A percentile compares a stretch with the other conserved stretches of the same genome.
Evolutionary conservation across 1,284 basidiomycete genomes (phyloP).

Genomic region (Thecaphora thlaspeos): DNA sequence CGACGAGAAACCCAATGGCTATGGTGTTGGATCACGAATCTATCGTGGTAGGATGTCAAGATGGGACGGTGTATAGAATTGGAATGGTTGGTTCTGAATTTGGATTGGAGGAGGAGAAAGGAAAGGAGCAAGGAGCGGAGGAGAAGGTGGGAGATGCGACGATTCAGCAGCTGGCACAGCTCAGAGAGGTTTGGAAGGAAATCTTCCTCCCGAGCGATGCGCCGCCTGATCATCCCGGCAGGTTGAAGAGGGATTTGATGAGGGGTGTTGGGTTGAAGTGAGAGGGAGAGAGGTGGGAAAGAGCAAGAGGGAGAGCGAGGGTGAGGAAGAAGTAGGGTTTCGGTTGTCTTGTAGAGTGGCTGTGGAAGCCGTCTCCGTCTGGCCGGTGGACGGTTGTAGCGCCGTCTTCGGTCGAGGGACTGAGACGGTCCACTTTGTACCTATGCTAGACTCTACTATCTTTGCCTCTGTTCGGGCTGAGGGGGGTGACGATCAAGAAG

Average conservation of each 20-base stretch:
- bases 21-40: conserved; percentile 48
- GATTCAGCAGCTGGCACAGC: conserved; percentile 35
- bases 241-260: conserved; percentile 14
- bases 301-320: too few species aligned
- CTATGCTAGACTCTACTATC: too few species aligned
- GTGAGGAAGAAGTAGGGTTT: too few species aligned
- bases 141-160: conserved; percentile 29
- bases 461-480: too few species aligned
- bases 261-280: conserved; percentile 27
- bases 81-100: conserved; percentile 43
- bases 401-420: too few species aligned
- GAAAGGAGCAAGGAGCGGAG: not conserved
- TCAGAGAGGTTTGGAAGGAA: conserved; percentile 43
- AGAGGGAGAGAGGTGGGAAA: too few species aligned
- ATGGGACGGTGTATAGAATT: conserved; percentile 45
- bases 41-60: conserved; percentile 44
- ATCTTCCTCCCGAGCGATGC: conserved; percentile 35
- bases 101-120: conserved; percentile 5
- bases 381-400: too few species aligned
- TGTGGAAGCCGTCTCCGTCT: too few species aligned
- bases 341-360: too few species aligned
- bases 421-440: too few species aligned
- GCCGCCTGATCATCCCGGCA: conserved; percentile 28
- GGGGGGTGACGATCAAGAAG: too few species aligned
- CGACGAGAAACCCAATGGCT: conserved; percentile 45